Percentiles rank a stretch among this genome's conserved stretches.
Conservation (phyloP, 2,329 filamentous ascomycete genomes). For the Anthostomella pinea region DNA sequence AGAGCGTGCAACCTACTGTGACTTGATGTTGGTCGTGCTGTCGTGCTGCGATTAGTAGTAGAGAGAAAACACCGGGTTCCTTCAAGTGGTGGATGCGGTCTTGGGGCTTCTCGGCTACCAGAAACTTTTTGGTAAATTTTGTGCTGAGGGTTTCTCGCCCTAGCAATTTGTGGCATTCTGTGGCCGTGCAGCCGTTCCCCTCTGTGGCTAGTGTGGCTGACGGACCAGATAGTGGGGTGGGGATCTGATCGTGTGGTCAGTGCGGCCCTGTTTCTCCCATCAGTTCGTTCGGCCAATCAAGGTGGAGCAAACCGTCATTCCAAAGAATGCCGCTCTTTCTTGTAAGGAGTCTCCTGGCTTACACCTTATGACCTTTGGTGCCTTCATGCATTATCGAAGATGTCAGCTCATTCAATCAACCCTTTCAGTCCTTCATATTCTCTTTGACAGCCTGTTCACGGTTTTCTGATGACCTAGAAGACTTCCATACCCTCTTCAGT, state of each 20-base stretch:
- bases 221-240: too few species aligned
- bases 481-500: too few species aligned
- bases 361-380: slow-evolving; percentile 2
- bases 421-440: too few species aligned
- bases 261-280: too few species aligned
- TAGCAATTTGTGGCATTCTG: slow-evolving; percentile 20
- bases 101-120: slow-evolving; percentile 26
- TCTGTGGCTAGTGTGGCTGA: too few species aligned
- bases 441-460: too few species aligned
- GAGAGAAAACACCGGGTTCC: slow-evolving; percentile 23
- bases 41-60: slow-evolving; percentile 34
- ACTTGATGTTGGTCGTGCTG: slow-evolving; percentile 41
- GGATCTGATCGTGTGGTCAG: too few species aligned
- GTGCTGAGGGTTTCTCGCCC: slow-evolving; percentile 34
- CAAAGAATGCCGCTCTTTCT: slow-evolving; percentile 13
- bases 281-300: slow-evolving; percentile 19
- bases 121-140: slow-evolving; percentile 28
- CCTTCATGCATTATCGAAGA: slow-evolving; percentile 2
- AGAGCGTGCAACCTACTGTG: slow-evolving; percentile 44
- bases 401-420: too few species aligned
- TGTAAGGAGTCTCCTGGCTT: not conserved
- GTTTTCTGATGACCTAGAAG: too few species aligned
- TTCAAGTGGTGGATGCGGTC: slow-evolving; percentile 24
- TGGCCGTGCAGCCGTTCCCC: slow-evolving; percentile 17
- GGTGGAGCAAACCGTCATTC: slow-evolving; percentile 2